Conservation (phyloP, 2,329 filamentous ascomycete genomes). For the Parafenestella ontariensis region DNA sequence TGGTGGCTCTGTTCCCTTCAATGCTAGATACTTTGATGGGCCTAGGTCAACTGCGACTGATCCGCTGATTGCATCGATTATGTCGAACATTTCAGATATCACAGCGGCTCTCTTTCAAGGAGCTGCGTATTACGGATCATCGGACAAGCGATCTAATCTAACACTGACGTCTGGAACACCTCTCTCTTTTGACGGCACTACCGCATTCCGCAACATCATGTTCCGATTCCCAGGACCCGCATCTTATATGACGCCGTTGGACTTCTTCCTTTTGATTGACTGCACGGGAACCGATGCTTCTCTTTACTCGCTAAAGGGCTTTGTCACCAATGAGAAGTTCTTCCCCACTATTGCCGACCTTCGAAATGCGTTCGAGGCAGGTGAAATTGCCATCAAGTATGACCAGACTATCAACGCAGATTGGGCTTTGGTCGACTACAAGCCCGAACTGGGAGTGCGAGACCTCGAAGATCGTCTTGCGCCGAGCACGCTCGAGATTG, state of each 20-base stretch:
- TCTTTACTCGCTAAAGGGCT: slow-evolving; percentile 52
- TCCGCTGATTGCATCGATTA: slow-evolving; percentile 48
- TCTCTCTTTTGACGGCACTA: slow-evolving; percentile 48
- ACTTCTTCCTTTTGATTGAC: slow-evolving; percentile 56
- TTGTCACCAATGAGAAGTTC: slow-evolving; percentile 59
- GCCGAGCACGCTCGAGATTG: slow-evolving; percentile 49
- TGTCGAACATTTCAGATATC: slow-evolving; percentile 57
- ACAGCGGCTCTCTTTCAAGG: slow-evolving; percentile 50
- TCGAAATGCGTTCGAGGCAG: slow-evolving; percentile 54
- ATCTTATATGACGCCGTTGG: slow-evolving; percentile 53
- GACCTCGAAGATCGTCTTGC: slow-evolving; percentile 53
- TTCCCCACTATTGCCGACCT: slow-evolving; percentile 61
- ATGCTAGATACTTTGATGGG: slow-evolving; percentile 32
- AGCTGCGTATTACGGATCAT: slow-evolving; percentile 30
- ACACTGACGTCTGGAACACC: slow-evolving; percentile 42
- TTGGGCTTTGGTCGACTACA: slow-evolving; percentile 56
- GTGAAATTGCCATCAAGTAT: slow-evolving; percentile 51
- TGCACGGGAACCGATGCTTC: slow-evolving; percentile 54
- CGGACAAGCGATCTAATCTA: slow-evolving; percentile 28
- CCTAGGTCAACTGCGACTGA: slow-evolving; percentile 39
- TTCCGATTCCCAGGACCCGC: slow-evolving; percentile 52
- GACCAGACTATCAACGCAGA: slow-evolving; percentile 55
- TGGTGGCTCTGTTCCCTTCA: slow-evolving; percentile 38
- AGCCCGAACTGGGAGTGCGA: slow-evolving; percentile 32
- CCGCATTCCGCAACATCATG: slow-evolving; percentile 51